phyloP scores from a whole-genome alignment of 331 rosid species.

The Arachis monticola region DNA sequence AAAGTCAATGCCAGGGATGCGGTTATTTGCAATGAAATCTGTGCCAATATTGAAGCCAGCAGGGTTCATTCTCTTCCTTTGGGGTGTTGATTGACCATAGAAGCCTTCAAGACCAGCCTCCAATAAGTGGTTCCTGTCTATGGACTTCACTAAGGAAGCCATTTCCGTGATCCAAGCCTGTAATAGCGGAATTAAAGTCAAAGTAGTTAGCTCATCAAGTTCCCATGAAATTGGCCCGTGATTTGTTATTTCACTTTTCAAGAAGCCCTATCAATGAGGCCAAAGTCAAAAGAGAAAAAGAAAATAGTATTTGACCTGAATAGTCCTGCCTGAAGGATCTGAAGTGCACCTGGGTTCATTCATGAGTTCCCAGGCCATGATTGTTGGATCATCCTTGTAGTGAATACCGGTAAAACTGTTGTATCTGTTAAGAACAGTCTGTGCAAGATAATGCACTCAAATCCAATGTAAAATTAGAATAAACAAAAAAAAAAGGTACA shows the following conservation, averaged over 20 bases:
- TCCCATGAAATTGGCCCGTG: slow-evolving; percentile 32
- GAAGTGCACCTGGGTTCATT: slow-evolving; percentile 94
- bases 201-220: slow-evolving; percentile 28
- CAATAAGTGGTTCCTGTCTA: slow-evolving; percentile 87
- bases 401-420: slow-evolving; percentile 71
- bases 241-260: slow-evolving; percentile 26
- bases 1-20: slow-evolving; percentile 72
- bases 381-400: slow-evolving; percentile 88
- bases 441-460: slow-evolving; percentile 28
- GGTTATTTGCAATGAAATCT: slow-evolving; percentile 81
- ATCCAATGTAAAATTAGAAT: slow-evolving; percentile 30
- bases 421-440: slow-evolving; percentile 76
- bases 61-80: slow-evolving; percentile 69
- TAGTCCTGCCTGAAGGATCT: slow-evolving; percentile 89
- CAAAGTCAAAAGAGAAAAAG: slow-evolving; percentile 23
- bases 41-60: slow-evolving; percentile 71
- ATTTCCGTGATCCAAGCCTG: slow-evolving; percentile 92
- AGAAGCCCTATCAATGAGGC: slow-evolving; percentile 22
- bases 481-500: no score
- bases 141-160: slow-evolving; percentile 84
- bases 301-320: slow-evolving; percentile 63
- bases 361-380: slow-evolving; percentile 99
- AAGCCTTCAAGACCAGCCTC: slow-evolving; percentile 95
- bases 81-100: slow-evolving; percentile 82
- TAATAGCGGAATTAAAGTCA: slow-evolving; percentile 4